Conservation (phyloP, 2,329 filamentous ascomycete species). For the Davidsoniella neocaledoniae region DNA sequence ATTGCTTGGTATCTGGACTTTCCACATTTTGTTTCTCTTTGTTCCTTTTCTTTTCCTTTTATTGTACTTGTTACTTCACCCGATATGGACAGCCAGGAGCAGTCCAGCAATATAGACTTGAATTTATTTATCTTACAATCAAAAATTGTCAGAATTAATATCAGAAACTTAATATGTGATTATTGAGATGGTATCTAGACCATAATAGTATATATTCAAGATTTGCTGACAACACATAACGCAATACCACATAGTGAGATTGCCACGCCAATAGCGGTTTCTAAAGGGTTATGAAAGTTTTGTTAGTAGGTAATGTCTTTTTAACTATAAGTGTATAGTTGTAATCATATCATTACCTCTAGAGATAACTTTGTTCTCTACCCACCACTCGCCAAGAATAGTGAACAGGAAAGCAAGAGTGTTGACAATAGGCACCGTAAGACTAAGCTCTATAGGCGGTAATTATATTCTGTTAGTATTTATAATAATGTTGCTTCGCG, state of each 20-base stretch:
- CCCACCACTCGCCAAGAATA: slow-evolving; percentile 86
- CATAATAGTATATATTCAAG: slow-evolving; percentile 13
- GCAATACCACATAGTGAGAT: slow-evolving; percentile 67
- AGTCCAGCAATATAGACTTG: slow-evolving; percentile 2
- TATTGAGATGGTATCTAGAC: background rate
- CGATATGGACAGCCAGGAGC: too few relatives aligned
- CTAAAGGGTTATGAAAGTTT: slow-evolving; percentile 24
- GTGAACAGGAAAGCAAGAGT: slow-evolving; percentile 93
- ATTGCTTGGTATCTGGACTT: background rate
- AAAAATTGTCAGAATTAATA: background rate
- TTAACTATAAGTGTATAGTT: background rate
- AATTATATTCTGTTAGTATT: background rate
- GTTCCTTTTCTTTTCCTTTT: background rate
- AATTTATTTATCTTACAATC: background rate
- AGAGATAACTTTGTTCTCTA: slow-evolving; percentile 78
- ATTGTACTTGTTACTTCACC: slow-evolving; percentile 4
- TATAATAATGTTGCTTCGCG: background rate
- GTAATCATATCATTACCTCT: slow-evolving; percentile 37
- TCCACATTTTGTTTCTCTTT: background rate
- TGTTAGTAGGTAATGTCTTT: background rate
- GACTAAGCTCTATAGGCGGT: slow-evolving; percentile 51
- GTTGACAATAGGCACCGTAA: slow-evolving; percentile 91
- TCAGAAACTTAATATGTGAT: background rate
- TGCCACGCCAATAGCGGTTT: slow-evolving; percentile 69
- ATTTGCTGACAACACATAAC: slow-evolving; percentile 60